A percentile compares a stretch with the other conserved stretches of the same genome.
Evolutionary conservation across 2,329 filamentous ascomycete genomes (phyloP).

Genomic region (Phaeomoniella chlamydospora): DNA sequence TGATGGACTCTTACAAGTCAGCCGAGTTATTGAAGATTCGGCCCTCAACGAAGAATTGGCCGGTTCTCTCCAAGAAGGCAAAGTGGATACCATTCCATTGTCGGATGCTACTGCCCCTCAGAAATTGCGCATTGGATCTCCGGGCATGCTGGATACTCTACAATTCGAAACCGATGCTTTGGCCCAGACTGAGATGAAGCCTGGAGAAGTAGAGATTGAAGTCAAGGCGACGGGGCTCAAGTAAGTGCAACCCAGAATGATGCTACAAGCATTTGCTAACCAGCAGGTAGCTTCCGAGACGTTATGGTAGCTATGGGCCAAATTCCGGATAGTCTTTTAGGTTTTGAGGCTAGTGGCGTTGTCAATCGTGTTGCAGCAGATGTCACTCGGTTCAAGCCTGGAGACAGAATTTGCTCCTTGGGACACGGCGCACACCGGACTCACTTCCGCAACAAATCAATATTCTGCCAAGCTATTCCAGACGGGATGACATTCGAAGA

Average conservation of each 20-base stretch:
- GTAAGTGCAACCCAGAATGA: too few species aligned
- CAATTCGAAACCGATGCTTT: conserved; percentile 8
- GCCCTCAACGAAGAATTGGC: too few species aligned
- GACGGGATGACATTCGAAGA: conserved; percentile 11
- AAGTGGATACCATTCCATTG: too few species aligned
- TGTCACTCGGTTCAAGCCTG: conserved; percentile 4
- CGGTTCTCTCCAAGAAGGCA: too few species aligned
- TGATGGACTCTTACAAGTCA: neutral
- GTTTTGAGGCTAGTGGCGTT: conserved; percentile 3
- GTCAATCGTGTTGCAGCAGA: conserved; percentile 2
- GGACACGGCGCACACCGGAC: conserved; percentile 8
- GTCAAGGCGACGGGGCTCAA: conserved; percentile 18
- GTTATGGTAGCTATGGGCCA: conserved; percentile 20
- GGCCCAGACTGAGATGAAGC: conserved; percentile 1
- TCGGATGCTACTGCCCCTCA: conserved; percentile 3
- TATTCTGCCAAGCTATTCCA: too few species aligned
- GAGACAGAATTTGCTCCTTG: conserved; percentile 5
- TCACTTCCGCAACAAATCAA: conserved; percentile 7
- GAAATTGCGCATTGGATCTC: conserved; percentile 6
- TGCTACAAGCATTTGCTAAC: conserved; percentile 13
- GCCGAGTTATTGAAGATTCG: too few species aligned
- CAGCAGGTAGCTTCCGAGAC: conserved; percentile 22
- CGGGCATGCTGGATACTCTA: conserved; percentile 10
- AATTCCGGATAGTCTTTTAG: conserved; percentile 1
- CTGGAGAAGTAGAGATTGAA: conserved; percentile 13